Base-by-base conservation (phyloP, 345 rosid species). In the Corymbia maculata region DNA sequence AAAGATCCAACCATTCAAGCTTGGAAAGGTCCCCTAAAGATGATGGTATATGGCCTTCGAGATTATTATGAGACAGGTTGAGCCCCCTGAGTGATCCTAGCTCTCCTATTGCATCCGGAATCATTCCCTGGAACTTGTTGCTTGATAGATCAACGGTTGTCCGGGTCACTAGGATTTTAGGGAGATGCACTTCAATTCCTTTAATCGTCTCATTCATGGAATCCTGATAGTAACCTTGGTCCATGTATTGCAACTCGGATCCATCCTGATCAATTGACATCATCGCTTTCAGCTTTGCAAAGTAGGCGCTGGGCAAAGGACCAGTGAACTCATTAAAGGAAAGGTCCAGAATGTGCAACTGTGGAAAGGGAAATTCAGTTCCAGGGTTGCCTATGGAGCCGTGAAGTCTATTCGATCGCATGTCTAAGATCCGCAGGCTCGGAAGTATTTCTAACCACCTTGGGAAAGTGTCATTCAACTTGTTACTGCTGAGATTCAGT, bases 271-370 rank as follows among this genome's bases (percentile, higher is more conserved):
- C 64, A 26, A 16, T 84, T 0, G n/a, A 36, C 85, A 59, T 11
- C 85, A 88, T 86, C 30, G 82, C 88, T 64, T 24, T 57, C 42
- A 86, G 30, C 13, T 64, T 42, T 26, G 15, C 21, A 45, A 86
- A 26, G 52, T 45, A 3, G 24, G 59, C 17, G 12, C 49, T 36
- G 24, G 88, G 79, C 28, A 91, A 10, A 51, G 75, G 57, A 24
- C 92, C 84, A 8, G 85, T 84, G 88, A 91, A 87, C 44, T 87
- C n/a, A 79, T 89, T 89, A 52, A 66, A 44, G 16, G 92, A 89
- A 45, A 89, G 51, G 26, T 91, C 90, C 3, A 91, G 22, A 52
- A 89, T 89, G 42, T 85, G n/a, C 52, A 91, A 44, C 11, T 64
- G n/a, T 1, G 47, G 9, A 44, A 91, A 89, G 88, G 89, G 57